These are phyloP conservation scores for Fusarium buxicola DNA, from an alignment of 2,329 filamentous ascomycete genomes.

Conservation along the genomic window DNA sequence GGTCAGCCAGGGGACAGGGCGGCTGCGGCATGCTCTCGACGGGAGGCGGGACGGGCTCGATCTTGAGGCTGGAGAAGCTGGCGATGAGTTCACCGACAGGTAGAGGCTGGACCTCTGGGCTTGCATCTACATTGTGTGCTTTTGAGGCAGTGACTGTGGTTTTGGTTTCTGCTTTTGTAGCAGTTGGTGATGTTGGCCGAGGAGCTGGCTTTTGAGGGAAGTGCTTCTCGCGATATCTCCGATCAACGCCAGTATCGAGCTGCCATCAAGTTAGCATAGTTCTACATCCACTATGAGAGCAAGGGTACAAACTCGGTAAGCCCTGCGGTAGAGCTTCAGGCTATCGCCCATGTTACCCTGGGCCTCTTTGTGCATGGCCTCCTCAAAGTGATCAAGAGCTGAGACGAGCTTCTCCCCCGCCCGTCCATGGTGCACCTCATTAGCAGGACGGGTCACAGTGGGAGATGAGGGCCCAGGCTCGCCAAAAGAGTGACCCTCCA, in stretches of 20 bases:
- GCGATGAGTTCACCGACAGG: slow-evolving; percentile 77
- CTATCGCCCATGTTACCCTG: slow-evolving; percentile 91
- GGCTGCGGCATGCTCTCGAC: slow-evolving; percentile 79
- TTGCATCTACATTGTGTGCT: slow-evolving; percentile 54
- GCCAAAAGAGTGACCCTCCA: slow-evolving; percentile 52
- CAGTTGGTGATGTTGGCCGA: slow-evolving; percentile 36
- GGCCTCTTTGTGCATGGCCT: slow-evolving; percentile 87
- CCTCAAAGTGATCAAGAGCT: slow-evolving; percentile 92
- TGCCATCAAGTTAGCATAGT: slow-evolving; percentile 51
- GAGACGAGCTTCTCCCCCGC: slow-evolving; percentile 68
- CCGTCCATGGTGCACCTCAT: slow-evolving; percentile 23
- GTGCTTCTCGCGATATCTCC: slow-evolving; percentile 90
- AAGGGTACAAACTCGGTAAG: slow-evolving; percentile 74
- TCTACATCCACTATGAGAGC: too few species aligned
- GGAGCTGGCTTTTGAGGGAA: slow-evolving; percentile 68
- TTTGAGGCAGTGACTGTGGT: slow-evolving; percentile 3
- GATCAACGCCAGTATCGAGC: slow-evolving; percentile 88
- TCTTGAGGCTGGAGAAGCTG: slow-evolving; percentile 77
- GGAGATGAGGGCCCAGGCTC: slow-evolving; percentile 24
- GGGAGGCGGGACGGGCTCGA: slow-evolving; percentile 73
- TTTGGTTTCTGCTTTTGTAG: slow-evolving; percentile 14
- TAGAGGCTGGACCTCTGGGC: slow-evolving; percentile 61
- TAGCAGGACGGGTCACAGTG: background rate
- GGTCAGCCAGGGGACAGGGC: slow-evolving; percentile 80
- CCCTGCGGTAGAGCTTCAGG: slow-evolving; percentile 86